Percentiles rank a stretch among this genome's conserved stretches.
phyloP scores from a whole-genome alignment of 768 basidiomycete species.

The Mycena galopus region DNA sequence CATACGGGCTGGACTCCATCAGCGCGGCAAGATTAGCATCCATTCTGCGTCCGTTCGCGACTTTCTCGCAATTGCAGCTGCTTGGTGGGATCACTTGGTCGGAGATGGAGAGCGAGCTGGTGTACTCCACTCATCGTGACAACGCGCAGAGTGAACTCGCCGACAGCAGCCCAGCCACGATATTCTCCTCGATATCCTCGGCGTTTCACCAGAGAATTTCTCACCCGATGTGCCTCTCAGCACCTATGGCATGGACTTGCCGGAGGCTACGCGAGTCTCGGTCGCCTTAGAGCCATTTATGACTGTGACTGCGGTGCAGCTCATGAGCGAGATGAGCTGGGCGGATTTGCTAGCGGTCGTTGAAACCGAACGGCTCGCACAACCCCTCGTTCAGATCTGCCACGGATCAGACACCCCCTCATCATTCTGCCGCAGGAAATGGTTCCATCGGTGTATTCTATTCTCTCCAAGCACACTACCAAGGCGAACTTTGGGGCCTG shows the following conservation, averaged over 20 bases:
- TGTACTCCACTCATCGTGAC: not conserved
- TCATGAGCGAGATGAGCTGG: conserved; percentile 45
- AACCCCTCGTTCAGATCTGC: conserved; percentile 32
- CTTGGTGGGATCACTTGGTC: conserved; percentile 23
- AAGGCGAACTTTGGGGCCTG: conserved; percentile 28
- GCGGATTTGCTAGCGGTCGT: conserved; percentile 35
- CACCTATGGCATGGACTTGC: conserved; percentile 50
- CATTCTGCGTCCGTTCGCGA: conserved; percentile 20
- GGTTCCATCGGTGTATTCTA: conserved; percentile 29
- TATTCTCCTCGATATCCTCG: conserved; percentile 39
- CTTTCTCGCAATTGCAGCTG: conserved; percentile 24
- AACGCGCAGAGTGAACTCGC: not conserved
- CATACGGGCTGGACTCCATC: conserved; percentile 29
- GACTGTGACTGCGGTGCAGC: conserved; percentile 44
- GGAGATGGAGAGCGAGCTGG: conserved; percentile 11
- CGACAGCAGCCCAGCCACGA: conserved; percentile 3
- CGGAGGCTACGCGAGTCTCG: conserved; percentile 45
- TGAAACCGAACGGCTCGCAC: conserved; percentile 2
- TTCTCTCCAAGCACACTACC: conserved; percentile 20
- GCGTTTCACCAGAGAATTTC: conserved; percentile 43
- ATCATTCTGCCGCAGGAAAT: conserved; percentile 32
- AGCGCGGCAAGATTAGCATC: conserved; percentile 20
- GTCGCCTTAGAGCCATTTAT: conserved; percentile 41
- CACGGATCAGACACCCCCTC: conserved; percentile 18
- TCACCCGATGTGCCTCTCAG: conserved; percentile 47